A percentile compares a stretch with the other conserved stretches of the same genome.
These are phyloP conservation scores for Adansonia grandidieri DNA, from an alignment of 441 rosid genomes.

Conservation along the genomic window DNA sequence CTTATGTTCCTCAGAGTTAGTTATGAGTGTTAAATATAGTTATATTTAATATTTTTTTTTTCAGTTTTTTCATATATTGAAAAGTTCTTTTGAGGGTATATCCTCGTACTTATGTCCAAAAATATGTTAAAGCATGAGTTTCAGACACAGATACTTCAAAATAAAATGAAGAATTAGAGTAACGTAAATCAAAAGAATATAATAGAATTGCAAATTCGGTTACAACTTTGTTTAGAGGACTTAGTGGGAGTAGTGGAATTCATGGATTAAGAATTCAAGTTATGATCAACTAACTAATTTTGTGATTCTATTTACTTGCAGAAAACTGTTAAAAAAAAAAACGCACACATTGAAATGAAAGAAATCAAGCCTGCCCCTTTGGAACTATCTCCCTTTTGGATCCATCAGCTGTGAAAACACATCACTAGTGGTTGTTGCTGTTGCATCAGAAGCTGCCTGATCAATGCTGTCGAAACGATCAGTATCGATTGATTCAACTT, in stretches of 20 bases:
- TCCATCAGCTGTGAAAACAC: conserved; percentile 39
- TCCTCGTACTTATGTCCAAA: too few species aligned
- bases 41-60: too few species aligned
- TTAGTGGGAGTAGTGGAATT: not conserved
- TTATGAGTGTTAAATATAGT: too few species aligned
- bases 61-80: too few species aligned
- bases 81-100: too few species aligned
- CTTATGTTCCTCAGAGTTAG: too few species aligned
- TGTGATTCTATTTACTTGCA: not conserved
- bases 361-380: not conserved
- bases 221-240: not conserved
- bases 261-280: not conserved
- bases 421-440: conserved; percentile 21
- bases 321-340: not conserved
- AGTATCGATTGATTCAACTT: not conserved
- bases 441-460: conserved; percentile 20
- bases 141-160: too few species aligned
- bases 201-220: not conserved
- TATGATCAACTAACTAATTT: conserved; percentile 3
- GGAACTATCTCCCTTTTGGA: conserved; percentile 35
- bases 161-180: too few species aligned
- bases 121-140: too few species aligned
- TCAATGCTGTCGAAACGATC: not conserved
- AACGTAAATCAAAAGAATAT: not conserved
- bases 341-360: not conserved